phyloP scores from a whole-genome alignment of 2,329 filamentous ascomycete genomes.

The Claviceps spartinae region DNA sequence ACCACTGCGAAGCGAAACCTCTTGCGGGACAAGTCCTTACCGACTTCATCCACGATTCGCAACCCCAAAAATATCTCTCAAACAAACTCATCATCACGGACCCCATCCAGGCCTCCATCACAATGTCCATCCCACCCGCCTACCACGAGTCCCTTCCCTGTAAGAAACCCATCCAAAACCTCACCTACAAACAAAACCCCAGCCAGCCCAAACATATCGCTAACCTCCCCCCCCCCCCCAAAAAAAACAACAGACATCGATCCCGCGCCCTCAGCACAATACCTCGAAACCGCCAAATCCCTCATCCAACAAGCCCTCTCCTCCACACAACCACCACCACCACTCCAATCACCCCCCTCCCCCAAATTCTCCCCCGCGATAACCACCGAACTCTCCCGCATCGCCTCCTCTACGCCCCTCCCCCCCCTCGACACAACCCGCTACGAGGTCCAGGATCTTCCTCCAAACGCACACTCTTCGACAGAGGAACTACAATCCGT shows the following conservation, averaged over 20 bases:
- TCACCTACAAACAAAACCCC: background rate
- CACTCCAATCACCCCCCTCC: background rate
- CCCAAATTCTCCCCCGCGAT: background rate
- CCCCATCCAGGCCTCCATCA: too few species aligned
- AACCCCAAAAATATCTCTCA: too few species aligned
- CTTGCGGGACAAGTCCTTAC: too few species aligned
- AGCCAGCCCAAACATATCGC: background rate
- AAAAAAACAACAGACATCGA: slow-evolving; percentile 57
- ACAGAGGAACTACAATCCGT: slow-evolving; percentile 41
- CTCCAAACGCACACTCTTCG: slow-evolving; percentile 1
- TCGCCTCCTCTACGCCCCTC: slow-evolving; percentile 33
- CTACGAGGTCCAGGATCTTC: slow-evolving; percentile 61
- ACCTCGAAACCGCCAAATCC: slow-evolving; percentile 52
- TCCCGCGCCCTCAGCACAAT: slow-evolving; percentile 46
- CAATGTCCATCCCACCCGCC: slow-evolving; percentile 19
- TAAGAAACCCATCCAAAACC: slow-evolving; percentile 26
- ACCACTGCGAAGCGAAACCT: too few species aligned
- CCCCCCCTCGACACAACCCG: slow-evolving; percentile 57
- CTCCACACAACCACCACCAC: background rate
- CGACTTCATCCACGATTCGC: too few species aligned
- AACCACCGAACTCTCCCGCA: slow-evolving; percentile 26
- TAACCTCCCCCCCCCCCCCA: background rate
- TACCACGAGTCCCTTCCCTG: slow-evolving; percentile 72
- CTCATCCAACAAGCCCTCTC: slow-evolving; percentile 54
- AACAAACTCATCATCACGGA: too few species aligned